These are phyloP conservation scores for Withania somnifera DNA, from an alignment of 305 asterid species.

Conservation along the genomic window DNA sequence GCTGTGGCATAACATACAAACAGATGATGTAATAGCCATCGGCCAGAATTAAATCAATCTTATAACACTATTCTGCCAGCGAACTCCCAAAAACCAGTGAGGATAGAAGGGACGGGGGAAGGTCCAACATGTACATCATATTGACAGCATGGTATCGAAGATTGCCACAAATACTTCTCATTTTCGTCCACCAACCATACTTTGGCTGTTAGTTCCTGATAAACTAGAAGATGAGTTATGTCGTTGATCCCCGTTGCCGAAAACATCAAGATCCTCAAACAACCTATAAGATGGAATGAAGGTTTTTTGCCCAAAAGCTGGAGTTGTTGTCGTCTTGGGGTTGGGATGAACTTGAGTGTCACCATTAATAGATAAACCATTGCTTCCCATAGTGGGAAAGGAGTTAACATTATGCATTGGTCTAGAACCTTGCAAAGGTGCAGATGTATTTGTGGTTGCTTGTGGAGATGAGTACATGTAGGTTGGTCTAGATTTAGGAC, in stretches of 20 bases:
- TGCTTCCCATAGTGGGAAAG: constrained; percentile 12
- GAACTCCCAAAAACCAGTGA: background rate
- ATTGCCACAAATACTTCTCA: constrained; percentile 9
- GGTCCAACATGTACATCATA: constrained; percentile 9
- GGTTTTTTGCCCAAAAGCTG: constrained; percentile 50
- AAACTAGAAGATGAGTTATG: constrained; percentile 34
- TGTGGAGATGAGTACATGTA: constrained; percentile 24
- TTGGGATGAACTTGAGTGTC: constrained; percentile 7
- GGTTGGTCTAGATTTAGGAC: constrained; percentile 24
- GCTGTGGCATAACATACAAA: constrained; percentile 1
- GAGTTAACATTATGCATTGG: constrained; percentile 13
- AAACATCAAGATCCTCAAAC: constrained; percentile 88
- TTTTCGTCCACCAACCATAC: constrained; percentile 48
- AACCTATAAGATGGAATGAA: constrained; percentile 80
- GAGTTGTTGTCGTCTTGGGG: constrained; percentile 11
- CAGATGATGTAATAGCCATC: background rate
- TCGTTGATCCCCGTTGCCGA: constrained; percentile 45
- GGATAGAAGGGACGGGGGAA: background rate
- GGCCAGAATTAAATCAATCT: constrained; percentile 7
- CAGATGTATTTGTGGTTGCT: constrained; percentile 11
- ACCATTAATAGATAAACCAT: constrained; percentile 28
- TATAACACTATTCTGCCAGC: background rate
- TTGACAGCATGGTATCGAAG: background rate
- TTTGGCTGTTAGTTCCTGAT: constrained; percentile 42
- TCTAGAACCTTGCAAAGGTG: constrained; percentile 11